Evolutionary conservation across 805 yeast species (phyloP).

Genomic region (Candida anglica): DNA sequence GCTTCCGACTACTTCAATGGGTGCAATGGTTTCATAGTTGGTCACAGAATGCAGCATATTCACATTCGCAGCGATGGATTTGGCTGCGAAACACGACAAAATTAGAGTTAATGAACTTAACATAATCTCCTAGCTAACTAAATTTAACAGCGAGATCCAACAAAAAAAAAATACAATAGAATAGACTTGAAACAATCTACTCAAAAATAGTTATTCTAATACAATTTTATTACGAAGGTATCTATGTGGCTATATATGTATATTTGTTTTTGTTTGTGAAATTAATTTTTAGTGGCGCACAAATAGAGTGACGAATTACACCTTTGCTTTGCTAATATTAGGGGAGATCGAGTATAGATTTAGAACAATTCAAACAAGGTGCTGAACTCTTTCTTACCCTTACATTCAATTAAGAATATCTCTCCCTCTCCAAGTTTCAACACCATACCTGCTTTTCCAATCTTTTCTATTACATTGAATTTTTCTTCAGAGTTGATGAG

Average conservation of each 20-base stretch:
- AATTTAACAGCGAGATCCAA: no score
- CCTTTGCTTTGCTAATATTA: no score
- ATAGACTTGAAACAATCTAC: no score
- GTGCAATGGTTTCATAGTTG: constrained; percentile 23
- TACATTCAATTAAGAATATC: constrained; percentile 40
- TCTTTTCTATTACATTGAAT: constrained; percentile 25
- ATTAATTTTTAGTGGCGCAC: no score
- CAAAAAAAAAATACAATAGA: no score
- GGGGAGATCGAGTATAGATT: no score
- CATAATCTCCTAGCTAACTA: no score
- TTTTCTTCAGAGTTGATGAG: constrained; percentile 26
- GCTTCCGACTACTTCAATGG: constrained; percentile 64
- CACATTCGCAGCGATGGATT: not conserved
- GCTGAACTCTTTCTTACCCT: constrained; percentile 38
- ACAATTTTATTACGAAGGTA: not conserved
- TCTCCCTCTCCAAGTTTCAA: constrained; percentile 26
- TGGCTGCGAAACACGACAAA: constrained; percentile 3
- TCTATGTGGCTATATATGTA: no score
- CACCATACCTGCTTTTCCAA: constrained; percentile 42
- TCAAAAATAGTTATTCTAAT: not conserved
- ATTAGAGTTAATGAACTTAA: no score
- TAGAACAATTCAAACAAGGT: constrained; percentile 19
- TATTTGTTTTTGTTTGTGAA: no score
- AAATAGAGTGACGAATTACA: no score
- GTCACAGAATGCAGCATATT: not conserved